These are phyloP conservation scores for Jimgerdemannia lactiflua DNA, from an alignment of 192 early-diverging fungal genomes.

Conservation along the genomic window DNA sequence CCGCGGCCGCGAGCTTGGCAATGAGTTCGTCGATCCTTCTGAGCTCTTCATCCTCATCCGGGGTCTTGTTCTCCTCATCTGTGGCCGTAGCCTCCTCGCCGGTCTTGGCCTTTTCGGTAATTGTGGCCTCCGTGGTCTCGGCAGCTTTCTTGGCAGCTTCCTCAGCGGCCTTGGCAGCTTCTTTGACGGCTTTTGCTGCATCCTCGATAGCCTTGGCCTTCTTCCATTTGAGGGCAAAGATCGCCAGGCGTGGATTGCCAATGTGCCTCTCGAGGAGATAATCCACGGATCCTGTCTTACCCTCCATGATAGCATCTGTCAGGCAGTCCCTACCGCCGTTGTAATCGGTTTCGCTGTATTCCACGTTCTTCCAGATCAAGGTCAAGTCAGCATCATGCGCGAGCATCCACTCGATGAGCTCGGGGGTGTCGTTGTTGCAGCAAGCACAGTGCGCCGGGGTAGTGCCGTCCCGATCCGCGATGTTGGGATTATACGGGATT, in stretches of 20 bases:
- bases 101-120: not conserved
- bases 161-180: too few relatives aligned
- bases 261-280: not conserved
- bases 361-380: not conserved
- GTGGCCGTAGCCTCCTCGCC: not conserved
- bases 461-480: not conserved
- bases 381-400: not conserved
- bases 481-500: not conserved
- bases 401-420: not conserved
- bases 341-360: not conserved
- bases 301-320: not conserved
- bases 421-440: not conserved
- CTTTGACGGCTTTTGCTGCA: not conserved
- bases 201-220: slow-evolving; percentile 5
- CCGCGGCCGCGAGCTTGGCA: not conserved
- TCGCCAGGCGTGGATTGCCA: not conserved
- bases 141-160: not conserved
- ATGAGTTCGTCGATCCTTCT: not conserved
- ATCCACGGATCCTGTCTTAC: not conserved
- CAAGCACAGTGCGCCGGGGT: not conserved
- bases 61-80: not conserved
- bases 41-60: not conserved
- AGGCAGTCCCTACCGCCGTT: not conserved
- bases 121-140: not conserved
- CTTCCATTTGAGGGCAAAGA: slow-evolving; percentile 8